phyloP scores from a whole-genome alignment of 2,329 filamentous ascomycete species.

The Ampelomyces quisqualis region DNA sequence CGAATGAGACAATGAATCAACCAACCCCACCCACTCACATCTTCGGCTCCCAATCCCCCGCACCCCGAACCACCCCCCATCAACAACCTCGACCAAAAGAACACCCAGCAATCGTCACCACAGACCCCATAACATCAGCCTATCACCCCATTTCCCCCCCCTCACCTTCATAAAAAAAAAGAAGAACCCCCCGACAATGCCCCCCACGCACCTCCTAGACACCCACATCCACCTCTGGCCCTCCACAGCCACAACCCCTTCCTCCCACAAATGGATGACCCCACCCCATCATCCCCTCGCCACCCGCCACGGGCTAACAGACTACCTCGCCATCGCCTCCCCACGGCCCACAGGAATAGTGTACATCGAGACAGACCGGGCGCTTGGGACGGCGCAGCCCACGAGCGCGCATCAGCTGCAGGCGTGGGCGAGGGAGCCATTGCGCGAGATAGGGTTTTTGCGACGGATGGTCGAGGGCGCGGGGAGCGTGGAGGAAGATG shows the following conservation, averaged over 20 bases:
- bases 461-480: constrained; percentile 64
- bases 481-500: constrained; percentile 64
- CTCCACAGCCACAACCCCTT: constrained; percentile 58
- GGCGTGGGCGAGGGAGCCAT: constrained; percentile 65
- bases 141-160: too few relatives aligned
- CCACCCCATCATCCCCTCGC: constrained; percentile 31
- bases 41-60: too few relatives aligned
- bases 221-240: constrained; percentile 91
- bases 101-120: too few relatives aligned
- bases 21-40: too few relatives aligned
- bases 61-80: too few relatives aligned
- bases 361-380: constrained; percentile 78
- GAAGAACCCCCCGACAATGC: too few relatives aligned
- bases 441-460: constrained; percentile 71
- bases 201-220: constrained; percentile 65
- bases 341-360: constrained; percentile 63
- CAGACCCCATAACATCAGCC: too few relatives aligned
- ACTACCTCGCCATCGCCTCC: constrained; percentile 53
- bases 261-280: constrained; percentile 69
- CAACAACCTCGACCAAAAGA: too few relatives aligned
- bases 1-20: too few relatives aligned
- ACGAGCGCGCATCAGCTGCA: constrained; percentile 25
- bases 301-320: constrained; percentile 60
- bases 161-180: too few relatives aligned
- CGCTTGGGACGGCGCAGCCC: constrained; percentile 6